Evolutionary conservation across 306 rosid species (phyloP).

Genomic region (Medicago truncatula): DNA sequence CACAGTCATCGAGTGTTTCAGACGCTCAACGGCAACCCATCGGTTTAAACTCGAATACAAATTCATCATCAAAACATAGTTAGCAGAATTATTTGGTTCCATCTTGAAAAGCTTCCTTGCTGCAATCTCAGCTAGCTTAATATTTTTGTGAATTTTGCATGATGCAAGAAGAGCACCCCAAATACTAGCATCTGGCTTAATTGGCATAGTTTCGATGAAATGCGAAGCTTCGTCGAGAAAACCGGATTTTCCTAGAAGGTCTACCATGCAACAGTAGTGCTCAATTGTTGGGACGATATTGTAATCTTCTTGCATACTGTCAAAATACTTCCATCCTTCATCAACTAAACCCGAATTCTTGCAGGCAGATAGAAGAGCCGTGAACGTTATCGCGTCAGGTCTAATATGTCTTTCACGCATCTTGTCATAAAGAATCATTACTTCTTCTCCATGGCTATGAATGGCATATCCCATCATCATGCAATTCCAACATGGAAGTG

Average conservation of each 20-base stretch:
- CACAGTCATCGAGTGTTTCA: slow-evolving; percentile 50
- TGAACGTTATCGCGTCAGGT: slow-evolving; percentile 70
- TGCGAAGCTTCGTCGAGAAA: slow-evolving; percentile 80
- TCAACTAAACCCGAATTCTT: slow-evolving; percentile 69
- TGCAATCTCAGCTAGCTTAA: slow-evolving; percentile 64
- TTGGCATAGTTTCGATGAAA: slow-evolving; percentile 62
- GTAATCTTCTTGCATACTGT: slow-evolving; percentile 63
- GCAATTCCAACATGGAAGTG: slow-evolving; percentile 79
- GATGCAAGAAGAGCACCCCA: slow-evolving; percentile 79
- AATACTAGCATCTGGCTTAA: slow-evolving; percentile 62
- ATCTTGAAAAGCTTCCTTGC: slow-evolving; percentile 60
- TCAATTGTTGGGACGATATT: slow-evolving; percentile 64
- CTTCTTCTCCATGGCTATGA: slow-evolving; percentile 65
- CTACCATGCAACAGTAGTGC: slow-evolving; percentile 82
- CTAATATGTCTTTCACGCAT: slow-evolving; percentile 49
- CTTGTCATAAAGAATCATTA: slow-evolving; percentile 53
- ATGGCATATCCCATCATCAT: slow-evolving; percentile 75
- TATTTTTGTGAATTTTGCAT: slow-evolving; percentile 54
- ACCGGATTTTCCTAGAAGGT: slow-evolving; percentile 74
- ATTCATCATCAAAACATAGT: slow-evolving; percentile 68
- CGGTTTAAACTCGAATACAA: slow-evolving; percentile 59
- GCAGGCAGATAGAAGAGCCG: slow-evolving; percentile 75
- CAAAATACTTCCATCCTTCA: slow-evolving; percentile 75
- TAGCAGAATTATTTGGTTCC: slow-evolving; percentile 71
- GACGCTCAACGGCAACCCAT: slow-evolving; percentile 66